Base-by-base conservation (phyloP, 1,284 basidiomycete genomes). In the Fomitiporia mediterranea region DNA sequence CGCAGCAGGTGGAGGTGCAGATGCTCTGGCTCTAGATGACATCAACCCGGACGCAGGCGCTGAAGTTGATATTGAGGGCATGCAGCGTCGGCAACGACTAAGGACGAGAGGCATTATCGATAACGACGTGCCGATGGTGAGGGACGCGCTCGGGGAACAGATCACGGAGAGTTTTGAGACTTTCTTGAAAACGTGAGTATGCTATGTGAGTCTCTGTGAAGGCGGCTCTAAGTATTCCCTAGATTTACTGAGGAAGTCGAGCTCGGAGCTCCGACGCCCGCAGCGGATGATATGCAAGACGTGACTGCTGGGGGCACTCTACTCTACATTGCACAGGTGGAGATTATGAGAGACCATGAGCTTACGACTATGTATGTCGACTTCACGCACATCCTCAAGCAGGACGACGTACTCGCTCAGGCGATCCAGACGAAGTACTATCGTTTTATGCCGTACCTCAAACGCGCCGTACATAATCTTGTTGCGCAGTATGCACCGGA, bases 321-420 rank as follows among this genome's bases (percentile, higher is more conserved):
- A 50, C 77, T 89, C 61, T 98, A 98, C 69, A 78, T 98, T 62
- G 86, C 92, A 58, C 94, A 97, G 72, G 90, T 99, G 65, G 86
- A 89, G 67, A 88, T 85, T 34, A 92, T 99, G 89, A 86, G 89
- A 60, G 90, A 96, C 68, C 94, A 91, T 68, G 87, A 94, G 67
- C 79, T 96, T 52, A 93, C 93, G 1, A 99, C 96, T 0, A 86
- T 99, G 64, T 99, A 97, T 67, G 89, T 99, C 70, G 95, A 98
- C 75, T 98, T 89, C 62, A 82, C 84, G 11, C 95, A 99, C 69
- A 79, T 99, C 21, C 80, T 98, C 21, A 84, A 89, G 66, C 82
- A 86, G 56, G 94, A 98, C 68, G 93, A 95, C 63, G 86, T 95
- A 1, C 84, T 99, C 8, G 94, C 95, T 0, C 83, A 89, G 57